A percentile compares a stretch with the other conserved stretches of the same genome.
These are phyloP conservation scores for Pyrus communis DNA, from an alignment of 306 rosid species.

Conservation along the genomic window DNA sequence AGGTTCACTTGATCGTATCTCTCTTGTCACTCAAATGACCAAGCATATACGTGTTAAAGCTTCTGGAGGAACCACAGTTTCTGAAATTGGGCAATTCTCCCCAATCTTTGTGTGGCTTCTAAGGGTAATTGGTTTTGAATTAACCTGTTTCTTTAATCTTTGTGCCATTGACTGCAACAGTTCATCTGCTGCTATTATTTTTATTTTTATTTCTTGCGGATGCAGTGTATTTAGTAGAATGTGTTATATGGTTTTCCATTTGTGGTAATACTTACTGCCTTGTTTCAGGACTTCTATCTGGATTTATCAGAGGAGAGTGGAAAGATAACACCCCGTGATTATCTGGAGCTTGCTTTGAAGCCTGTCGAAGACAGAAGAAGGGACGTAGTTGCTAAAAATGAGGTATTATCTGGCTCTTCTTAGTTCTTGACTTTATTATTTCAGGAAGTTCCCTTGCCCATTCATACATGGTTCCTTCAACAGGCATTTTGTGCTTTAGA, in stretches of 20 bases:
- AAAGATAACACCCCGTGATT: constrained; percentile 92
- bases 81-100: constrained; percentile 86
- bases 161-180: not conserved
- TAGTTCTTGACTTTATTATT: not conserved
- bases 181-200: not conserved
- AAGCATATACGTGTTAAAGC: constrained; percentile 90
- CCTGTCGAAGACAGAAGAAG: constrained; percentile 66
- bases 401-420: constrained; percentile 38
- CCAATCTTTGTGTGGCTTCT: constrained; percentile 94
- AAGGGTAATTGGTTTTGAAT: constrained; percentile 47
- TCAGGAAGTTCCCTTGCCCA: not conserved
- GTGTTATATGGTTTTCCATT: not conserved
- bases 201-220: not conserved
- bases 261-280: constrained; percentile 3
- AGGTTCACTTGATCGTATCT: constrained; percentile 86
- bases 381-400: constrained; percentile 73
- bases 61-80: constrained; percentile 65
- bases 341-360: constrained; percentile 79
- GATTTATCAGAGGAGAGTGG: constrained; percentile 68
- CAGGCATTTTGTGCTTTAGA: not conserved
- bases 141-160: not conserved
- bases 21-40: constrained; percentile 93
- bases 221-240: not conserved
- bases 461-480: not conserved
- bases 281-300: constrained; percentile 80